Evolutionary conservation across 208 protist genomes (phyloP), one percentile per base, ranked within the genome.

Genomic region (Leishmania gerbilli): DNA sequence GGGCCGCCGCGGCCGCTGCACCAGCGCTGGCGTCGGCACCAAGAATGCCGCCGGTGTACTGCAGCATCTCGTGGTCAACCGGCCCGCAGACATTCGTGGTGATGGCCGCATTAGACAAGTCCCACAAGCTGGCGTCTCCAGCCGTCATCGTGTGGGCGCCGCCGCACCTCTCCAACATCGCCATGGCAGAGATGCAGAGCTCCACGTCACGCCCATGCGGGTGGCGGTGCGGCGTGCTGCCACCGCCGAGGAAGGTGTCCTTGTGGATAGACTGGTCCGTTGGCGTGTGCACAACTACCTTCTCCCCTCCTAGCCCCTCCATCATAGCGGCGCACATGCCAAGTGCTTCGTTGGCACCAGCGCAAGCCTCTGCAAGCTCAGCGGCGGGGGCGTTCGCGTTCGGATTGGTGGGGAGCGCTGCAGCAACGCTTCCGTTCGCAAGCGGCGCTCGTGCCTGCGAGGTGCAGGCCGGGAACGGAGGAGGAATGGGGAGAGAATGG

Each of bases 161-260:
- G 42, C 42, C 68, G 9, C 40, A 17, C 11, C 45, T 53, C 68
- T 34, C 68, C 42, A 21, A 27, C 19, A 53, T 74, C 45, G 9
- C 21, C 40, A 49, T 34, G 8, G 68, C 7, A 31, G 68, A 47
- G 31, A n/a, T 62, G 19, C 37, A 45, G 34, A 17, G n/a, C 31
- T 81, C 69, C 55, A 47, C 51, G 11, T 45, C n/a, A 27, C 79
- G 42, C 51, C 34, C 68, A 2, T 69, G 7, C n/a, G 45, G 58
- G 40, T 65, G 81, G 62, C 82, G 77, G 74, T 82, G 82, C 15
- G 82, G 77, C 21, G 77, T 85, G 72, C 71, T 79, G 77, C 40
- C 77, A 2, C 64, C 69, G 47, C 51, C 71, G 4, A 69, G 37
- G 53, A 78, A 71, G 55, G 71, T 67, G 65, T 82, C 77, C 51